Evolutionary conservation across 1,284 basidiomycete genomes (phyloP).

Genomic region (Ceratorhiza oryzae-sativae): DNA sequence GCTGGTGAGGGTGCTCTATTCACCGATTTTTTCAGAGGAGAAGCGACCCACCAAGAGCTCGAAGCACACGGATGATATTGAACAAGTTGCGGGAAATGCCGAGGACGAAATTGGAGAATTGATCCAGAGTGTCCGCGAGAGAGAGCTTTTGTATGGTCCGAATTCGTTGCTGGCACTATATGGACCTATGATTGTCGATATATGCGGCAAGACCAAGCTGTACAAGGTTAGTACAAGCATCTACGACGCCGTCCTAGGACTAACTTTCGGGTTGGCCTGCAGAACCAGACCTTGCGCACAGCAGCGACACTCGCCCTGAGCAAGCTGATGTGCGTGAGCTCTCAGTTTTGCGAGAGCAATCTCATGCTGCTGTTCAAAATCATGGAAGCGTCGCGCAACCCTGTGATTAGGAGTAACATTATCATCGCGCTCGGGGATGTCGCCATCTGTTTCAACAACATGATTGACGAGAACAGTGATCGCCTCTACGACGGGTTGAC

Average conservation of each 20-base stretch:
- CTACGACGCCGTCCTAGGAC: neutral
- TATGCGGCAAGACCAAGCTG: constrained; percentile 86
- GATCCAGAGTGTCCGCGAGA: constrained; percentile 83
- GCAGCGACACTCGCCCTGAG: constrained; percentile 89
- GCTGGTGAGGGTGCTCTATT: neutral
- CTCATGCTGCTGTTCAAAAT: constrained; percentile 91
- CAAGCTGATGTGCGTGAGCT: constrained; percentile 97
- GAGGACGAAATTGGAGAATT: constrained; percentile 98
- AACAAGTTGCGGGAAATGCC: constrained; percentile 96
- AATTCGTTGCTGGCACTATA: constrained; percentile 86
- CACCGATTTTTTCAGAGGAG: constrained; percentile 10
- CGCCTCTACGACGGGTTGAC: constrained; percentile 93
- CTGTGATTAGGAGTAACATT: constrained; percentile 92
- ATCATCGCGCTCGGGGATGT: constrained; percentile 98
- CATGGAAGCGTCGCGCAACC: constrained; percentile 87
- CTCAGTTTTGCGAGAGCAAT: constrained; percentile 91
- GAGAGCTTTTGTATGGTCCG: constrained; percentile 85
- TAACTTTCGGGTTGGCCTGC: constrained; percentile 19
- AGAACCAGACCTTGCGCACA: constrained; percentile 87
- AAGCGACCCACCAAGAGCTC: constrained; percentile 28
- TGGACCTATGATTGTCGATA: constrained; percentile 88
- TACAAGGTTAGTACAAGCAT: constrained; percentile 69
- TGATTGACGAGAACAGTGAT: constrained; percentile 97
- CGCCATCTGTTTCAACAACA: constrained; percentile 93
- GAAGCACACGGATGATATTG: constrained; percentile 88